Evolutionary conservation across 768 basidiomycete genomes (phyloP).

Genomic region (Thelephora aurantiotincta): DNA sequence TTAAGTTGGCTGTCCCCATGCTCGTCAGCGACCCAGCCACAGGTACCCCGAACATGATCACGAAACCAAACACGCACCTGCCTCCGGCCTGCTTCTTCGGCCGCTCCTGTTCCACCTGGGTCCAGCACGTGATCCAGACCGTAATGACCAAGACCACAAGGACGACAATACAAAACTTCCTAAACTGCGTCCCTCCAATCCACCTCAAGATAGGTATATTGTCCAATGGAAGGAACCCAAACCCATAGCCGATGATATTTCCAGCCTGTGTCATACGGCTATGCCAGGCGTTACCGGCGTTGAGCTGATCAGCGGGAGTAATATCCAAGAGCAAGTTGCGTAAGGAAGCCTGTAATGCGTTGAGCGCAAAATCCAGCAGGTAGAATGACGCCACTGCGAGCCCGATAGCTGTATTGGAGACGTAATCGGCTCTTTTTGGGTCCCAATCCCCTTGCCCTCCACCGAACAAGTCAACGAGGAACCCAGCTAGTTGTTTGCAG

Average conservation of each 20-base stretch:
- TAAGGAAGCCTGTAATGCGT: conserved; percentile 86
- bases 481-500: conserved; percentile 54
- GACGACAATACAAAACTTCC: conserved; percentile 87
- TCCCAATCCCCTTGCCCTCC: conserved; percentile 82
- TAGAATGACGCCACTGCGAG: conserved; percentile 89
- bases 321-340: conserved; percentile 90
- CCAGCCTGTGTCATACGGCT: conserved; percentile 94
- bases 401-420: conserved; percentile 56
- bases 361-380: conserved; percentile 91
- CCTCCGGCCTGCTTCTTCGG: conserved; percentile 24
- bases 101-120: conserved; percentile 67
- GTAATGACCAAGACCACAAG: conserved; percentile 66
- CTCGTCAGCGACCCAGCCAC: background rate
- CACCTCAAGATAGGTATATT: conserved; percentile 63
- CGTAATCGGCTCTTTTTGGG: conserved; percentile 50
- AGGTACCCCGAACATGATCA: conserved; percentile 1
- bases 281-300: conserved; percentile 95
- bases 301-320: conserved; percentile 79
- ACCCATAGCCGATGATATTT: conserved; percentile 88
- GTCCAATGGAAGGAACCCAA: conserved; percentile 85
- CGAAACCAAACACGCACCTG: conserved; percentile 11
- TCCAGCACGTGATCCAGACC: conserved; percentile 81
- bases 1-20: conserved; percentile 32
- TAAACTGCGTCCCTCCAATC: conserved; percentile 86
- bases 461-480: conserved; percentile 66